phyloP scores from a whole-genome alignment of 805 yeast species.

The Starmera amethionina region DNA sequence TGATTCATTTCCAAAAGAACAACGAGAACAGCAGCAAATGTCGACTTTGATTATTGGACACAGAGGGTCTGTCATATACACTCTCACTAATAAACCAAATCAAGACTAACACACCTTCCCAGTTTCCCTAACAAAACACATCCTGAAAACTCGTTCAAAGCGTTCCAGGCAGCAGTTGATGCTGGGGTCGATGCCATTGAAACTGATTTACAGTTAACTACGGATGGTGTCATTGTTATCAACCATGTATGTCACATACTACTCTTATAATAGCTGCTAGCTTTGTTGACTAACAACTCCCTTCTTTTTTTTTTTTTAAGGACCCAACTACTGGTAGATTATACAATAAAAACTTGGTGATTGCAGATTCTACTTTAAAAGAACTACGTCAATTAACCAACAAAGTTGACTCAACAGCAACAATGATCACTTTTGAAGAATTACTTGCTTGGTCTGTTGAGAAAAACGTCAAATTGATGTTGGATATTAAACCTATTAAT shows the following conservation, averaged over 20 bases:
- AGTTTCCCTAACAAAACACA: constrained; percentile 24
- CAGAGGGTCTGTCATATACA: constrained; percentile 3
- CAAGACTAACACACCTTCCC: constrained; percentile 1
- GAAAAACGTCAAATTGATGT: constrained; percentile 26
- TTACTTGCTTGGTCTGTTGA: constrained; percentile 28
- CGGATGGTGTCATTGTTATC: constrained; percentile 43
- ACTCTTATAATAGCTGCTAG: background rate
- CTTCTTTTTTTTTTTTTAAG: background rate
- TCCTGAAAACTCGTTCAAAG: constrained; percentile 37
- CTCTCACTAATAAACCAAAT: background rate
- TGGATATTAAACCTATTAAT: constrained; percentile 42
- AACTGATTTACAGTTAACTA: constrained; percentile 38
- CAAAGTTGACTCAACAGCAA: constrained; percentile 21
- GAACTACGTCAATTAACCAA: constrained; percentile 28
- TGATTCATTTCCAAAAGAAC: too few relatives aligned
- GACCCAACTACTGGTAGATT: constrained; percentile 41
- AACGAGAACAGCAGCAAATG: too few relatives aligned
- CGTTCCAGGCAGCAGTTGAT: constrained; percentile 37
- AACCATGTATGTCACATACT: constrained; percentile 25
- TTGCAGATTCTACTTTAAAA: constrained; percentile 25
- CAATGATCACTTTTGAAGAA: constrained; percentile 32
- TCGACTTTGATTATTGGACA: constrained; percentile 3
- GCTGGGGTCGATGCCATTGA: constrained; percentile 36
- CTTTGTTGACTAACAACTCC: background rate
- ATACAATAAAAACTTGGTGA: constrained; percentile 29